Percentiles rank a stretch among this genome's conserved stretches.
phyloP scores from a whole-genome alignment of 1,284 basidiomycete species.

The Trametes versicolor region DNA sequence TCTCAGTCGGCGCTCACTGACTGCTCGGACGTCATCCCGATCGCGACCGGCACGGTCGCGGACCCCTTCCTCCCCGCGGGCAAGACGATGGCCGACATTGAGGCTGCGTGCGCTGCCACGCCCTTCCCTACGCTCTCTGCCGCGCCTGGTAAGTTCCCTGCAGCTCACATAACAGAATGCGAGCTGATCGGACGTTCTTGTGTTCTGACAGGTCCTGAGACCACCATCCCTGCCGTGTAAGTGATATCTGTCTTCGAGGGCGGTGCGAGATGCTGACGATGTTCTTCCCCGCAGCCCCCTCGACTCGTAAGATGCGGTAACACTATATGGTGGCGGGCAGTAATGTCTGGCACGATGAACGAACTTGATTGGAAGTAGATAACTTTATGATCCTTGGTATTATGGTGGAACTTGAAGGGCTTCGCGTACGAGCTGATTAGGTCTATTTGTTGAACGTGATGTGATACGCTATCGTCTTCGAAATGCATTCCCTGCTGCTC shows the following conservation, averaged over 20 bases:
- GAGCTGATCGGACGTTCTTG: not conserved
- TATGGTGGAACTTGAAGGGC: not conserved
- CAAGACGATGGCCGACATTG: constrained; percentile 28
- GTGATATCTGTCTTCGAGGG: not conserved
- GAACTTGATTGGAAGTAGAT: not conserved
- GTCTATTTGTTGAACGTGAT: constrained; percentile 3
- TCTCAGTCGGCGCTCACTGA: constrained; percentile 40
- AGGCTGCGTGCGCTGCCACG: constrained; percentile 26
- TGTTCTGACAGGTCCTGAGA: constrained; percentile 21
- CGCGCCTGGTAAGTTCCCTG: constrained; percentile 21
- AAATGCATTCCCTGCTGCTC: not conserved
- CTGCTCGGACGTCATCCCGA: constrained; percentile 50
- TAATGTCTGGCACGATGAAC: not conserved
- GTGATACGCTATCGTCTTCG: not conserved
- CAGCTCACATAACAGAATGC: no score
- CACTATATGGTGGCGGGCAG: not conserved
- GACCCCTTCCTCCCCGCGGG: constrained; percentile 40
- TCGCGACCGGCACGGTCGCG: constrained; percentile 29
- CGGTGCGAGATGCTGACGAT: not conserved
- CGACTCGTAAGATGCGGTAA: not conserved
- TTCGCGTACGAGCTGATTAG: not conserved
- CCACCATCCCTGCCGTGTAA: constrained; percentile 26
- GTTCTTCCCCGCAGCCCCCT: constrained; percentile 3
- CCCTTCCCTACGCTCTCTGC: constrained; percentile 30
- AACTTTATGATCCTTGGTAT: constrained; percentile 2